Evolutionary conservation across 2,329 filamentous ascomycete species (phyloP).

Genomic region (Microcyclospora tardicrescens): DNA sequence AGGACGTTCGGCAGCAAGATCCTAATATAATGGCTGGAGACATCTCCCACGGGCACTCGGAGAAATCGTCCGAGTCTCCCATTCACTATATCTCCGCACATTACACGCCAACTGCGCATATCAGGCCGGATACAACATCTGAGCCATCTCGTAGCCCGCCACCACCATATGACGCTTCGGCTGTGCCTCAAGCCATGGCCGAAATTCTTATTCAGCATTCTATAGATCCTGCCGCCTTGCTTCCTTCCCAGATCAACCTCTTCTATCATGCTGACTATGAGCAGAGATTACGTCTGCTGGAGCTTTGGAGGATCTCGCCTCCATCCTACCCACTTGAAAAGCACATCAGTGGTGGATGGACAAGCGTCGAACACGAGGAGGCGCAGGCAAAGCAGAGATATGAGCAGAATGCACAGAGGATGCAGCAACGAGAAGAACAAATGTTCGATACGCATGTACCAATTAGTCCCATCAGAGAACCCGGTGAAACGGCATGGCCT

Average conservation of each 20-base stretch:
- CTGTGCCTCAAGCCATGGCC: constrained; percentile 18
- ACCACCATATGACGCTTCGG: constrained; percentile 17
- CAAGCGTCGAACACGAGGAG: constrained; percentile 43
- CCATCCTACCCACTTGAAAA: constrained; percentile 39
- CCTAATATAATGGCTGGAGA: not conserved
- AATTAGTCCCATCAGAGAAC: constrained; percentile 14
- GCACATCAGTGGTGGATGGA: constrained; percentile 40
- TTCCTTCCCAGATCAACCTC: constrained; percentile 61
- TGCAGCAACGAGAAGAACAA: constrained; percentile 9
- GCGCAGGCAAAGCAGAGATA: constrained; percentile 46
- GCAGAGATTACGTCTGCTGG: constrained; percentile 61
- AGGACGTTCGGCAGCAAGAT: constrained; percentile 5
- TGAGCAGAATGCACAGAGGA: constrained; percentile 30
- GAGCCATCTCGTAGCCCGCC: constrained; percentile 20
- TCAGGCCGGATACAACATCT: constrained; percentile 32
- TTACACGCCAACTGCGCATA: constrained; percentile 69
- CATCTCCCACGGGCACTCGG: not conserved
- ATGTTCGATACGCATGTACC: constrained; percentile 15
- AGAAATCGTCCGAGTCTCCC: constrained; percentile 23
- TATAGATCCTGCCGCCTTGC: constrained; percentile 57
- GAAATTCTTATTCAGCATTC: constrained; percentile 49
- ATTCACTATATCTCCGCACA: constrained; percentile 70
- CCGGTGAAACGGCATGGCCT: constrained; percentile 15
- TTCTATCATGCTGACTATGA: constrained; percentile 62
- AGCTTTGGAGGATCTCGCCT: constrained; percentile 75